Conservation (phyloP, 2,329 filamentous ascomycete species). For the Beauveria brongniartii region DNA sequence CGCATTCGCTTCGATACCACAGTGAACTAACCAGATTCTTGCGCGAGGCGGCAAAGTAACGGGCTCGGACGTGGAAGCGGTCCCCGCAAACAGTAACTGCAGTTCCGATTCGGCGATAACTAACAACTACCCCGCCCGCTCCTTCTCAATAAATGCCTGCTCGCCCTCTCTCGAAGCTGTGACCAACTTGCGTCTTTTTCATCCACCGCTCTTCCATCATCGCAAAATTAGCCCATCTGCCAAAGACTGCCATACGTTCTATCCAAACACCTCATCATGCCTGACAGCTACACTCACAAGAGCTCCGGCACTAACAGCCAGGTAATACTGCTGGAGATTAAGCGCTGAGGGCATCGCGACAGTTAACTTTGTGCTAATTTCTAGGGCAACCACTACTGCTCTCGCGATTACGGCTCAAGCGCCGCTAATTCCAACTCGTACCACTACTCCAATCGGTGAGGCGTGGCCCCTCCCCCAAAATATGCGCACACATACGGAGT, state of each 20-base stretch:
- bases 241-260: background rate
- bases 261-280: conserved; percentile 1
- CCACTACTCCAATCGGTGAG: conserved; percentile 59
- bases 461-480: background rate
- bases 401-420: conserved; percentile 52
- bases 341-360: conserved; percentile 27
- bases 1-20: no score
- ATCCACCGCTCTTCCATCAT: background rate
- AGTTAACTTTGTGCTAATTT: background rate
- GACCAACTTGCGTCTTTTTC: no score
- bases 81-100: no score
- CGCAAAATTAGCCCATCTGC: background rate
- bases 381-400: conserved; percentile 61
- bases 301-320: conserved; percentile 54
- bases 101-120: no score
- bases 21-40: no score
- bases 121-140: no score
- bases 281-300: conserved; percentile 33
- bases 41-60: no score
- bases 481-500: background rate
- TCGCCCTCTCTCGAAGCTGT: no score
- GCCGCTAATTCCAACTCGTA: conserved; percentile 52
- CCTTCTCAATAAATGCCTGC: no score
- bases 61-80: no score
- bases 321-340: conserved; percentile 29